Base-by-base conservation (phyloP, 306 rosid species). In the Alnus rubra region DNA sequence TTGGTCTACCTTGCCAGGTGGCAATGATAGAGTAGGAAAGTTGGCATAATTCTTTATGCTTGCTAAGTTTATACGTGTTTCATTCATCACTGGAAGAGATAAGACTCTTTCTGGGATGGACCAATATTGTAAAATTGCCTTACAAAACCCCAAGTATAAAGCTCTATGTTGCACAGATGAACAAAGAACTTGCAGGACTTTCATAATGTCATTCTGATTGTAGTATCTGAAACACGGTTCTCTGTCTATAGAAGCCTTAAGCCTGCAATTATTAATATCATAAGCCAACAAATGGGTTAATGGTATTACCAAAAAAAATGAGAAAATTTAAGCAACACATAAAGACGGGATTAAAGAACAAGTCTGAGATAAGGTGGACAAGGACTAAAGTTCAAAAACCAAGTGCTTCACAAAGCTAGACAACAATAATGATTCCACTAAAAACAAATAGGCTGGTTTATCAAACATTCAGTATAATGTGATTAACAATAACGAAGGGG, bases 181-280 rank as follows among this genome's bases (percentile, higher is more conserved):
- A 83, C 59, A 86, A 58, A 95, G 92, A 73, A 86, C 86, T 70
- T 81, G 87, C 78, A 96, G 83, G 81, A 91, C 93, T 73, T 87
- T 87, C 53, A 84, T 88, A 71, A 95, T 90, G 86, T 93, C 97
- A 82, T 86, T 86, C 88, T 69, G 89, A 82, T 87, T 91, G 88
- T 91, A 96, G 77, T 96, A 93, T 78, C 89, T 90, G 82, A 89
- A 80, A 83, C 74, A 77, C 71, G 79, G 89, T 78, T 89, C 91
- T 73, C 81, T 79, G 59, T 72, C 88, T 79, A 82, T 71, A 68
- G 80, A 68, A 55, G 80, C 85, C 82, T 85, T 89, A 77, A 89
- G 86, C 88, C 99, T 96, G 94, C 88, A 91, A 89, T 75, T 49
- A 81, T 53, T 64, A 86, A 80, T 53, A 69, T 74, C 53, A 68